Base-by-base conservation (phyloP, 2,329 filamentous ascomycete genomes). In the Trichoderma arundinaceum region DNA sequence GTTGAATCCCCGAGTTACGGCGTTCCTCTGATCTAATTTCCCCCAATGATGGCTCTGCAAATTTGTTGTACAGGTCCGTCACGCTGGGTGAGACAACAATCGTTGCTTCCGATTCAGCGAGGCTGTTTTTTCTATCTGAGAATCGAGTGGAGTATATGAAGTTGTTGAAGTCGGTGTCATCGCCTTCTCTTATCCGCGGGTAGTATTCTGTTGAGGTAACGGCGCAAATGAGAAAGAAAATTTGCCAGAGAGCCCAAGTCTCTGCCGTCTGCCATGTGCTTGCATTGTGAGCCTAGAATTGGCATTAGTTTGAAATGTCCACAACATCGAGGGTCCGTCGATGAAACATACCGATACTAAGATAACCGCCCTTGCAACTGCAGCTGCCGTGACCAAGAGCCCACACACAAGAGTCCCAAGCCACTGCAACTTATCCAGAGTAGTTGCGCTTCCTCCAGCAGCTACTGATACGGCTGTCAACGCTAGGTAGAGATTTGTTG, bases 211-310 rank as follows among this genome's bases (percentile, higher is more conserved):
- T 22, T 9, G 43, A 12, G 1, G 49, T 38, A 64, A 66, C 65
- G 13, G 44, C 48, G 7, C 38, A 35, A 35, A 57, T 19, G 1
- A 61, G 38, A 6, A 44, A 46, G 7, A 66, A 67, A 2, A 53
- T 32, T 39, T 68, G 65, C 41, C 67, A 65, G 4, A 65, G n/a
- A 4, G 61, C 58, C 57, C 58, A 66, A 5, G 13, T 12, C 4
- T 43, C 49, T 19, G 56, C 64, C 2, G 19, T n/a, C 41, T 39
- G 38, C 17, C 19, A 17, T 46, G 19, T 41, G 7, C 17, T 19
- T 32, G 19, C 6, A 19, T 44, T 32, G 7, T n/a, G 48, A 4
- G 15, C 7, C 48, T 61, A 19, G 3, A 51, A 17, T 33, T 4
- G 6, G 33, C 3, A 7, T 62, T 22, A 52, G 46, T 52, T 7